Evolutionary conservation across 23 red algal genomes (phyloP), one percentile per base, ranked within the genome.

Genomic region (Gracilaria gracilis): DNA sequence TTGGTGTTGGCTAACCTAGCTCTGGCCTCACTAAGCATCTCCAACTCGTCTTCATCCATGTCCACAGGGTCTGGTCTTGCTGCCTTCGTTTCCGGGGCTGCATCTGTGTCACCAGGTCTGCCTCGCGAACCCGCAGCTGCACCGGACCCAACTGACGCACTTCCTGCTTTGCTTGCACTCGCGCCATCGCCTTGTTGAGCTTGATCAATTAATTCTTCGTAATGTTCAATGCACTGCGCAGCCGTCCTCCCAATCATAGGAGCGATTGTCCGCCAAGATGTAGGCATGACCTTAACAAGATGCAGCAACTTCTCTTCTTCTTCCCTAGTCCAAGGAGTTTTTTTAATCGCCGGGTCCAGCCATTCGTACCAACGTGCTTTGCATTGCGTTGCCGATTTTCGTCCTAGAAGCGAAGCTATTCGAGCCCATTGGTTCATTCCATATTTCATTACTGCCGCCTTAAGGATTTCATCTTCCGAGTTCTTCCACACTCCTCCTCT

Each of bases 1-100:
- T 82, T 88, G 0, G 95, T 98, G 77, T 98, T 98, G 17, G 95
- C 95, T 50, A 98, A 84, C 61, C 95, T 49, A 49, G 95, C 95
- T 70, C 95, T 59, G 33, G 95, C 95, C 76, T 98, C 95, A 55
- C 90, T 86, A 12, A 98, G 86, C 95, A 98, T 98, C 34, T 98
- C 95, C 46, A 94, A 66, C 59, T 98, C 95, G 38, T 98, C 95
- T 81, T 98, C 95, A 71, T 98, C 90, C 95, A 98, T 98, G 66
- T 98, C 95, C 28, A 98, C 92, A 59, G 95, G 80, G 70, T 98
- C 95, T 44, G 95, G 95, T 27, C 90, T 73, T 15, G 95, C 95
- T 29, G 95, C 91, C 53, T 84, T 88, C 25, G 76, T 85, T 82
- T 98, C 95, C 5, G 95, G 90, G 25, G 76, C 81, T 33, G 82